Conservation (phyloP, 148 eudicot genomes). For the Arctostaphylos glauca region DNA sequence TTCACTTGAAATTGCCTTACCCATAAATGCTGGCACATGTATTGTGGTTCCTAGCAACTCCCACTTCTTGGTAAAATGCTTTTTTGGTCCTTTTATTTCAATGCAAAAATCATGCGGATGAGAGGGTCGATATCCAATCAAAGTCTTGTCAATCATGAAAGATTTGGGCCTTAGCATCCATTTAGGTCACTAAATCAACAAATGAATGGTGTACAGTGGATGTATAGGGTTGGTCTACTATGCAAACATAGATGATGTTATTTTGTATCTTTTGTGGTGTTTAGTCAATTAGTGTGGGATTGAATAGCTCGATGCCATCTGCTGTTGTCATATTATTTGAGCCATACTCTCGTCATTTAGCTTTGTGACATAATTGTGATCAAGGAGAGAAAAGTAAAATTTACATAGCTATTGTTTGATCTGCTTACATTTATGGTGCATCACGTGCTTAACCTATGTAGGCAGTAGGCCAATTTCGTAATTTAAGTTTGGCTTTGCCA, state of each 20-base stretch:
- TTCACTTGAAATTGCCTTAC: not conserved
- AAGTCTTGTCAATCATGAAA: constrained; percentile 30
- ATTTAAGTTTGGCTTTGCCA: not conserved
- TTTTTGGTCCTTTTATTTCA: constrained; percentile 1
- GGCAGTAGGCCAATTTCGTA: not conserved
- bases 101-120: constrained; percentile 44
- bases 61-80: constrained; percentile 1
- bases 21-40: too few relatives aligned
- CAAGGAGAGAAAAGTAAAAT: not conserved
- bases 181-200: constrained; percentile 32
- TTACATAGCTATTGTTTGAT: not conserved
- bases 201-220: constrained; percentile 35
- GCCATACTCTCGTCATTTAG: not conserved
- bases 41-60: not conserved
- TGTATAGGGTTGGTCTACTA: constrained; percentile 28
- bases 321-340: not conserved
- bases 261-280: not conserved
- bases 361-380: not conserved
- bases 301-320: not conserved
- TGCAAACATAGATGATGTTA: constrained; percentile 34
- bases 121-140: constrained; percentile 29
- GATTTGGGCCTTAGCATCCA: constrained; percentile 33
- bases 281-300: not conserved
- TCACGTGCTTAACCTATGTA: not conserved
- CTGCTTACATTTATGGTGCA: not conserved